Evolutionary conservation across 2,329 filamentous ascomycete genomes (phyloP).

Genomic region (Raffaelea ambrosiae): DNA sequence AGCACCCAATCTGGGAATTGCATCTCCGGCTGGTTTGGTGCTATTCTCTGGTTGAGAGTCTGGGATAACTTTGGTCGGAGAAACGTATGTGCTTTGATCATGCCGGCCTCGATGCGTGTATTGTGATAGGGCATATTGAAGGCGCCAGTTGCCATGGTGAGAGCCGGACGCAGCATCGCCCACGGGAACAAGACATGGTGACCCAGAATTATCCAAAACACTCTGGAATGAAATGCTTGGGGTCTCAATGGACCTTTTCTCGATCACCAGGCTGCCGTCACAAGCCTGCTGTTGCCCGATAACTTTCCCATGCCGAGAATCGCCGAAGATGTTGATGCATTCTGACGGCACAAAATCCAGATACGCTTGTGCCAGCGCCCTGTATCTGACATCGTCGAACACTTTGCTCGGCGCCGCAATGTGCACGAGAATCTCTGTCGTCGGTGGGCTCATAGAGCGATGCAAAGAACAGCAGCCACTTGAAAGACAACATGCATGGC

Average conservation of each 20-base stretch:
- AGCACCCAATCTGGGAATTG: constrained; percentile 11
- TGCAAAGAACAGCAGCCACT: background rate
- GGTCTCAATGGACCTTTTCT: background rate
- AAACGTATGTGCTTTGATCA: constrained; percentile 2
- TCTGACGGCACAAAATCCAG: constrained; percentile 32
- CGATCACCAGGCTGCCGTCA: constrained; percentile 10
- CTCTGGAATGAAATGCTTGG: constrained; percentile 22
- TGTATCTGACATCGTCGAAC: constrained; percentile 39
- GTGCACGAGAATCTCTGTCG: constrained; percentile 48
- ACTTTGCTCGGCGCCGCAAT: constrained; percentile 41
- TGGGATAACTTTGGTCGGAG: constrained; percentile 27
- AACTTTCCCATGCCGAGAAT: background rate
- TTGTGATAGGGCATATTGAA: constrained; percentile 15
- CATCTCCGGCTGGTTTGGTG: background rate
- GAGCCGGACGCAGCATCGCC: background rate
- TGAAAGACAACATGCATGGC: background rate
- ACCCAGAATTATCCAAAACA: constrained; percentile 19
- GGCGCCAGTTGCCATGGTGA: constrained; percentile 11
- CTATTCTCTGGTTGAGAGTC: constrained; percentile 43
- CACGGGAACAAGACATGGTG: constrained; percentile 11
- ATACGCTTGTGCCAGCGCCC: constrained; percentile 42
- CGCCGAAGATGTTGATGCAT: background rate
- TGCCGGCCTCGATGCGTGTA: constrained; percentile 19
- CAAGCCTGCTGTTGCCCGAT: background rate
- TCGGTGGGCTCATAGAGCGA: constrained; percentile 11